phyloP scores from a whole-genome alignment of 2,329 filamentous ascomycete genomes.

The Ascochyta clinopodiicola region DNA sequence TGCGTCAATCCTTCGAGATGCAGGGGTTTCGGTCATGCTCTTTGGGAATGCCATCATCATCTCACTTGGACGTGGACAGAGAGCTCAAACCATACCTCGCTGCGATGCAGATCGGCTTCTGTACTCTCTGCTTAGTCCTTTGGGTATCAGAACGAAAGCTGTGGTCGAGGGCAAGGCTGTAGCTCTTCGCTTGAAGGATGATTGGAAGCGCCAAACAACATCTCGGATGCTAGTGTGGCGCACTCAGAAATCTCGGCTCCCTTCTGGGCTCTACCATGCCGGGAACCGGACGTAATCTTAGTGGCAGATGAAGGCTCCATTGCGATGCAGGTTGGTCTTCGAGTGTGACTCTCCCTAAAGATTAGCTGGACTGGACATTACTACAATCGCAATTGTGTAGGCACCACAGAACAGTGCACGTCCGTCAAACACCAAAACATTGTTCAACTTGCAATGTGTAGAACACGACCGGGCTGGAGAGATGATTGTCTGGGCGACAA shows the following conservation, averaged over 20 bases:
- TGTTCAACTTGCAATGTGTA: not conserved
- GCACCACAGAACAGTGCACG: not conserved
- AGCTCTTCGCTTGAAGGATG: not conserved
- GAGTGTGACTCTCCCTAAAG: no score
- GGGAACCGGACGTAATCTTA: constrained; percentile 11
- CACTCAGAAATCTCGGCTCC: constrained; percentile 9
- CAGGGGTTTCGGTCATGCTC: constrained; percentile 25
- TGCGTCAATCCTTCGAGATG: constrained; percentile 26
- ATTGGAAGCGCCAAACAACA: not conserved
- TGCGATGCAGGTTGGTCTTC: not conserved
- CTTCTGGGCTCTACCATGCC: constrained; percentile 13
- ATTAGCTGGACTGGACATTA: not conserved
- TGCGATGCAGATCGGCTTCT: not conserved
- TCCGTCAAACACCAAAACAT: no score
- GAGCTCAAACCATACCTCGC: not conserved
- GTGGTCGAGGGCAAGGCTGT: not conserved
- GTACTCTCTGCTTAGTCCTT: not conserved
- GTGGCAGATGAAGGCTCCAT: not conserved
- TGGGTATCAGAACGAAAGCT: not conserved
- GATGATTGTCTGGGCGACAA: constrained; percentile 8
- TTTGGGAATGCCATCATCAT: not conserved
- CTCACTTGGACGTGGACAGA: not conserved
- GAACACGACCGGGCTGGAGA: not conserved
- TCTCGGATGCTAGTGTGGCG: constrained; percentile 9
- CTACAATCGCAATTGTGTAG: not conserved